Conservation (phyloP, 805 yeast genomes). For the Pichia nanzhaoensis region DNA sequence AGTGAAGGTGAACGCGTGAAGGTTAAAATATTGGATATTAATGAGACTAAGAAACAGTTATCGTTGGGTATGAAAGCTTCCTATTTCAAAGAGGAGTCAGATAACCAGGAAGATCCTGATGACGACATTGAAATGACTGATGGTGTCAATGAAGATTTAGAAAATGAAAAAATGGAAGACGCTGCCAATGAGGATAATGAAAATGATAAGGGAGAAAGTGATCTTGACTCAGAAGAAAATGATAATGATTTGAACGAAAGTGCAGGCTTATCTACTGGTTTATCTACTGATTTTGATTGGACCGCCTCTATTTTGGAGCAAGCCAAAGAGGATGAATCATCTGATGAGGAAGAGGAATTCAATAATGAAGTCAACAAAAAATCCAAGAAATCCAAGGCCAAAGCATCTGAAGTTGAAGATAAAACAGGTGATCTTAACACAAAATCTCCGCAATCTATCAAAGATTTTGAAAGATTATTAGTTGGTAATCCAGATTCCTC, state of each 20-base stretch:
- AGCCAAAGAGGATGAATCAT: constrained; percentile 50
- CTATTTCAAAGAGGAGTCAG: constrained; percentile 41
- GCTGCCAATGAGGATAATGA: constrained; percentile 31
- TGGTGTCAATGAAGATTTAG: constrained; percentile 28
- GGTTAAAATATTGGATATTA: constrained; percentile 65
- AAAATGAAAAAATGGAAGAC: constrained; percentile 23
- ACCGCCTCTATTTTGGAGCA: constrained; percentile 84
- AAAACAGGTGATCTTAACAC: constrained; percentile 78
- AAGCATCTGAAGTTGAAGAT: constrained; percentile 51
- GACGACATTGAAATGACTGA: constrained; percentile 28
- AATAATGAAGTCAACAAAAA: constrained; percentile 33
- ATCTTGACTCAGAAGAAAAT: constrained; percentile 13
- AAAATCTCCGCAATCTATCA: constrained; percentile 83
- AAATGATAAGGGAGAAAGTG: constrained; percentile 13
- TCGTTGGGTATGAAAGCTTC: constrained; percentile 95
- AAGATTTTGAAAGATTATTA: constrained; percentile 87
- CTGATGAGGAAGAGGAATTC: constrained; percentile 41
- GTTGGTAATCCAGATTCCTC: constrained; percentile 93
- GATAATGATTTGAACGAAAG: constrained; percentile 24
- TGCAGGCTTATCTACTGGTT: constrained; percentile 40
- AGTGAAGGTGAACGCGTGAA: constrained; percentile 88
- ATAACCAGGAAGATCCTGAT: constrained; percentile 17
- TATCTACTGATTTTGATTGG: constrained; percentile 94
- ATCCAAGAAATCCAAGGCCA: constrained; percentile 41
- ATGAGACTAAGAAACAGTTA: constrained; percentile 60